Percentiles rank a stretch among this genome's conserved stretches.
phyloP scores from a whole-genome alignment of 352 stramenopile genomes.

The Phytophthora palmivora region DNA sequence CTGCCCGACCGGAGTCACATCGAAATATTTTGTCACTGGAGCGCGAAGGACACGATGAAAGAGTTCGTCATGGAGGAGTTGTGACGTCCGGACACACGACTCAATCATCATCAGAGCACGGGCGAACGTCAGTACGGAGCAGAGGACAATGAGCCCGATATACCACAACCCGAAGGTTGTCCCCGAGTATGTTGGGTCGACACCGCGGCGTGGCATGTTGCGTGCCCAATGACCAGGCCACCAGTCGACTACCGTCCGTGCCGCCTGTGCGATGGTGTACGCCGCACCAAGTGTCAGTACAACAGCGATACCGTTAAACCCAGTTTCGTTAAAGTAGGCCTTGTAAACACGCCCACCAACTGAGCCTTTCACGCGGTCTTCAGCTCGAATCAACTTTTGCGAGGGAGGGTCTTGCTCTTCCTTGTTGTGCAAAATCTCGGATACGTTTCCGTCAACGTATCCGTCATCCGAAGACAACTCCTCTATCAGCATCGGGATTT shows the following conservation, averaged over 20 bases:
- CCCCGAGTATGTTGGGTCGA: constrained; percentile 42
- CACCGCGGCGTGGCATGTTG: constrained; percentile 20
- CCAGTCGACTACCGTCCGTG: constrained; percentile 35
- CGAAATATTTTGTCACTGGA: constrained; percentile 62
- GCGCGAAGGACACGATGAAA: constrained; percentile 57
- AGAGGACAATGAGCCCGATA: constrained; percentile 42
- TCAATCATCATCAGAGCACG: constrained; percentile 41
- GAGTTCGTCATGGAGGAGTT: constrained; percentile 55
- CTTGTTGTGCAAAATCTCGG: constrained; percentile 4
- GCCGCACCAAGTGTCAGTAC: constrained; percentile 3
- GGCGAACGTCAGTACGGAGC: constrained; percentile 26
- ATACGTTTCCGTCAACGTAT: not conserved
- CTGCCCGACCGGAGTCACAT: constrained; percentile 61
- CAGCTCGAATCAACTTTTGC: constrained; percentile 36
- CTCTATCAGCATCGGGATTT: not conserved
- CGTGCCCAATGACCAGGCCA: constrained; percentile 18
- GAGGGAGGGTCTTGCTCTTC: too few species aligned
- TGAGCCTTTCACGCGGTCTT: constrained; percentile 45
- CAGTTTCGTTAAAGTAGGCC: constrained; percentile 44
- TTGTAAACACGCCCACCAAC: constrained; percentile 42
- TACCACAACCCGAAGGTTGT: constrained; percentile 48
- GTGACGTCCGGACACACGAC: constrained; percentile 41
- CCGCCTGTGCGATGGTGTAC: constrained; percentile 23
- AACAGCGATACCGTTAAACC: constrained; percentile 32
- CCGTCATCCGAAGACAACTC: constrained; percentile 2